Evolutionary conservation across 345 rosid genomes (phyloP).

Genomic region (Punica granatum): DNA sequence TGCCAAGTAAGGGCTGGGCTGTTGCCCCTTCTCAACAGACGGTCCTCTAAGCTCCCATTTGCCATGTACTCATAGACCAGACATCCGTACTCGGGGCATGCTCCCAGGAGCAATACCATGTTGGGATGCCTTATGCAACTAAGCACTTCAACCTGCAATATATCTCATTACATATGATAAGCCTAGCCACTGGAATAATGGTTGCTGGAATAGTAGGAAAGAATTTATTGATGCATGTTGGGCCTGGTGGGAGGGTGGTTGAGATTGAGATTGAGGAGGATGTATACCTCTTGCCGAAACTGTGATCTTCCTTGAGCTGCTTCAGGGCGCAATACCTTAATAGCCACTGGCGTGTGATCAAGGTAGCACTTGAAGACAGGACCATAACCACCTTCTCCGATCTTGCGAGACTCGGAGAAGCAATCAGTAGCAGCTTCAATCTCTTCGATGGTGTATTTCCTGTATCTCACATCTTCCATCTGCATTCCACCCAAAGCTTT

Average conservation of each 20-base stretch:
- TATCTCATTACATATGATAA: neutral
- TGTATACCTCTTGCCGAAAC: neutral
- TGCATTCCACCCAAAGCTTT: slow-evolving; percentile 15
- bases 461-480: slow-evolving; percentile 20
- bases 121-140: slow-evolving; percentile 10
- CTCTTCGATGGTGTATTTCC: slow-evolving; percentile 47
- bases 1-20: slow-evolving; percentile 2
- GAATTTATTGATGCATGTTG: too few species aligned
- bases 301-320: slow-evolving; percentile 10
- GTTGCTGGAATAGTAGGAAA: too few species aligned
- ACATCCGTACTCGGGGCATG: slow-evolving; percentile 6
- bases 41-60: slow-evolving; percentile 6
- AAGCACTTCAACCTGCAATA: slow-evolving; percentile 1
- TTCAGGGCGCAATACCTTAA: slow-evolving; percentile 5
- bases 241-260: too few species aligned
- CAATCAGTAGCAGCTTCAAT: slow-evolving; percentile 51
- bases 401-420: slow-evolving; percentile 40
- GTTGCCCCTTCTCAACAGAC: slow-evolving; percentile 2
- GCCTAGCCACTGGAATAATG: neutral
- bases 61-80: slow-evolving; percentile 9
- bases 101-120: slow-evolving; percentile 8
- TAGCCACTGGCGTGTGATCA: slow-evolving; percentile 2
- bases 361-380: slow-evolving; percentile 30
- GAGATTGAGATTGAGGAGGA: neutral
- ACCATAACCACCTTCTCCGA: slow-evolving; percentile 86